phyloP scores from a whole-genome alignment of 2,329 filamentous ascomycete species.

The Neofusicoccum kwambonambiense region DNA sequence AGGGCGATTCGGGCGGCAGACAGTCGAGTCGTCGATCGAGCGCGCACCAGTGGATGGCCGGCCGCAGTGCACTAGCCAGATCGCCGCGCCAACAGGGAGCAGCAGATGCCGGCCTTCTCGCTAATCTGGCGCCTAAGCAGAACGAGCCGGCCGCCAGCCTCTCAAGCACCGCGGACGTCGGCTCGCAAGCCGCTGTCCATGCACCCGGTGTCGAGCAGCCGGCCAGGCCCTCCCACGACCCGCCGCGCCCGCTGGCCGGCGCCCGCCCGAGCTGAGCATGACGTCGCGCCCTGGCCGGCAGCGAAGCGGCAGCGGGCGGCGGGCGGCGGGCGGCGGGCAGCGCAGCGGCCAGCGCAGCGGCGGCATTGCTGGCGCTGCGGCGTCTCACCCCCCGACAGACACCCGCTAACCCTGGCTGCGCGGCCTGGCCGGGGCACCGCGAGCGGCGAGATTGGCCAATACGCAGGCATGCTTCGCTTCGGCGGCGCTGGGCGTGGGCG shows the following conservation, averaged over 20 bases:
- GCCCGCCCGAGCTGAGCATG: neutral
- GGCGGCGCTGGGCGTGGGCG: neutral
- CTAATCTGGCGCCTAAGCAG: neutral
- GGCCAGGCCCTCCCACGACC: neutral
- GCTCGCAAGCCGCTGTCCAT: neutral
- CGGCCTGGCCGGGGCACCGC: no score
- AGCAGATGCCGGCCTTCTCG: neutral
- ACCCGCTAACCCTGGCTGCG: no score
- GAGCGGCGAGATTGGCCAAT: no score
- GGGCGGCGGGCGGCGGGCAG: no score
- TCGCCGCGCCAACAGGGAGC: neutral
- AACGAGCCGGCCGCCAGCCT: neutral
- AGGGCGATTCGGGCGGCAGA: slow-evolving; percentile 7
- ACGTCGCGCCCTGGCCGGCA: neutral
- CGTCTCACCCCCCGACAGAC: neutral
- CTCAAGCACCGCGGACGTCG: slow-evolving; percentile 1
- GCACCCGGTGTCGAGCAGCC: neutral
- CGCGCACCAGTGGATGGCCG: neutral
- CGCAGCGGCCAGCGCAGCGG: no score
- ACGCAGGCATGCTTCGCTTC: neutral
- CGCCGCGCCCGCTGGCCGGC: neutral
- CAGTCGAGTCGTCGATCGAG: neutral
- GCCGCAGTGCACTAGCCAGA: neutral
- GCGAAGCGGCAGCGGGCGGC: no score
- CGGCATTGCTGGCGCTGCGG: neutral